These are phyloP conservation scores for Botrytis porri DNA, from an alignment of 2,329 filamentous ascomycete species.

Conservation along the genomic window DNA sequence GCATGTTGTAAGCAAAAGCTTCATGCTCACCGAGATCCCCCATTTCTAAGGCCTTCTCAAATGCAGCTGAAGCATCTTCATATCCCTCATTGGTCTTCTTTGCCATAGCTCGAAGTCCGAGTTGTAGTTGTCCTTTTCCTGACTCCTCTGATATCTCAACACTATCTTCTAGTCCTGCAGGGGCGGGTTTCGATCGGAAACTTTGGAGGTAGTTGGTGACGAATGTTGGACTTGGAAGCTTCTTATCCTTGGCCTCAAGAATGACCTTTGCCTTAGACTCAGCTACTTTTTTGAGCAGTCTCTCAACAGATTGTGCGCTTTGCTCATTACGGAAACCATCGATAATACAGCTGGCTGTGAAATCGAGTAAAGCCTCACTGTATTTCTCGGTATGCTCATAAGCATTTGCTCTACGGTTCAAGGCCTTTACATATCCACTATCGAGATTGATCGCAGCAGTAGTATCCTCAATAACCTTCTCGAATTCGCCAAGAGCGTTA, in stretches of 20 bases:
- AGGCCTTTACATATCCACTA: conserved; percentile 92
- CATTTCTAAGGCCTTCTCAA: conserved; percentile 82
- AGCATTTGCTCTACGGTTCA: conserved; percentile 93
- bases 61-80: conserved; percentile 79
- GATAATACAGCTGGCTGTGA: conserved; percentile 98
- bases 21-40: conserved; percentile 78
- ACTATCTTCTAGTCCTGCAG: conserved; percentile 76
- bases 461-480: conserved; percentile 95
- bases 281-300: conserved; percentile 93
- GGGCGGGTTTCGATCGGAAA: conserved; percentile 81
- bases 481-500: conserved; percentile 89
- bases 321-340: conserved; percentile 92
- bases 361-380: conserved; percentile 93
- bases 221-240: conserved; percentile 91
- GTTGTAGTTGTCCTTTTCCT: conserved; percentile 81
- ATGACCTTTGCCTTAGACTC: conserved; percentile 92
- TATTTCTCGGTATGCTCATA: conserved; percentile 91
- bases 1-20: conserved; percentile 92
- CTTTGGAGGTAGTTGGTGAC: conserved; percentile 99
- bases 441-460: conserved; percentile 92
- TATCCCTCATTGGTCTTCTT: conserved; percentile 90
- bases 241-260: conserved; percentile 72
- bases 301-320: conserved; percentile 85
- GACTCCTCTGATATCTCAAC: conserved; percentile 74
- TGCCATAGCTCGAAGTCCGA: conserved; percentile 75